Conservation (phyloP, 208 protist species). For the Naegleria gruberi region DNA sequence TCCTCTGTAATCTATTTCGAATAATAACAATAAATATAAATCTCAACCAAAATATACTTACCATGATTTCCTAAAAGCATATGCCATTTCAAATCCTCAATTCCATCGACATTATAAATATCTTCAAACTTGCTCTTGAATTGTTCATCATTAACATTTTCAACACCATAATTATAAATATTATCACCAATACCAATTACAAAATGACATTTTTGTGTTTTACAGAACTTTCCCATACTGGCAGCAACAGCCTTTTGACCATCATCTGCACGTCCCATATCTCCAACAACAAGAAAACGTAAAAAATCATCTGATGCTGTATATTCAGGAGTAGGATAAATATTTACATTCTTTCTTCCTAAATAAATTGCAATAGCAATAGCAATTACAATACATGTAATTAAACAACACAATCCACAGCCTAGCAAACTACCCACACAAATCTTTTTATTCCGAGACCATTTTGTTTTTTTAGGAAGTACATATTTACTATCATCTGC, state of each 20-base stretch:
- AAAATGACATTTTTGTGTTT: constrained; percentile 25
- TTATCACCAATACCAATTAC: constrained; percentile 35
- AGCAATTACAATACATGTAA: too few species aligned
- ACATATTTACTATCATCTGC: too few species aligned
- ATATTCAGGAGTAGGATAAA: too few species aligned
- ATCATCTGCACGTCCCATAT: constrained; percentile 29
- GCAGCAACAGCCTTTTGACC: constrained; percentile 28
- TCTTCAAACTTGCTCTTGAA: constrained; percentile 36
- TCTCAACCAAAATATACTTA: background rate
- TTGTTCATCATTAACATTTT: constrained; percentile 27
- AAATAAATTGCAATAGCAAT: too few species aligned
- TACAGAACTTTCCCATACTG: constrained; percentile 21
- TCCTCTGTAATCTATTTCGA: constrained; percentile 36
- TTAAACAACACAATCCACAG: too few species aligned
- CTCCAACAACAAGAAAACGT: constrained; percentile 27
- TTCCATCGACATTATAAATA: constrained; percentile 12
- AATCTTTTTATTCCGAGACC: too few species aligned
- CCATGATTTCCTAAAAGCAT: background rate
- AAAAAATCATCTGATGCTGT: too few species aligned
- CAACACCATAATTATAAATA: constrained; percentile 37
- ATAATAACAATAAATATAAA: background rate
- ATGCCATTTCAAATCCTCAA: background rate
- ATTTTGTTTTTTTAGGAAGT: too few species aligned
- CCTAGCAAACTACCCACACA: too few species aligned
- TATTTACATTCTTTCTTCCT: too few species aligned